Evolutionary conservation across 1,139 yeast species (phyloP).

Genomic region (Yamadazyma friedrichii): DNA sequence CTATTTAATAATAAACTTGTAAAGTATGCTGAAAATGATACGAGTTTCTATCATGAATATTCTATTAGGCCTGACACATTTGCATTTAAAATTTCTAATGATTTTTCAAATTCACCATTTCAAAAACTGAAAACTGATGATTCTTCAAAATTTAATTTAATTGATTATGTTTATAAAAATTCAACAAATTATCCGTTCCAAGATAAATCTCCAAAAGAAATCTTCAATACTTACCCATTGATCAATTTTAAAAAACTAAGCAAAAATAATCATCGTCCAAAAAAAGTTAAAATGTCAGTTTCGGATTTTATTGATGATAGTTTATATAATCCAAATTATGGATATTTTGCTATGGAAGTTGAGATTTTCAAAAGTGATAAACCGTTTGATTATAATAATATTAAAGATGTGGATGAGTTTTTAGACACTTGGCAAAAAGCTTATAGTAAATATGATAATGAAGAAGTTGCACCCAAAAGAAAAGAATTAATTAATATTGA

Average conservation of each 20-base stretch:
- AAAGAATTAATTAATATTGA: constrained; percentile 16
- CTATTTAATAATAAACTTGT: constrained; percentile 13
- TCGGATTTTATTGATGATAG: constrained; percentile 86
- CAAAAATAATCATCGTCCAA: constrained; percentile 52
- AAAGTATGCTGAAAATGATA: constrained; percentile 19
- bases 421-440: constrained; percentile 66
- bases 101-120: constrained; percentile 22
- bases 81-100: constrained; percentile 37
- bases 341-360: constrained; percentile 77
- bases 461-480: constrained; percentile 17
- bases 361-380: constrained; percentile 67
- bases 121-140: constrained; percentile 18
- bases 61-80: constrained; percentile 49
- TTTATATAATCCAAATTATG: constrained; percentile 76
- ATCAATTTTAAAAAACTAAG: constrained; percentile 48
- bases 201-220: constrained; percentile 38
- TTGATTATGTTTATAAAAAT: constrained; percentile 40
- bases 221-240: constrained; percentile 37
- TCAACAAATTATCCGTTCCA: constrained; percentile 48
- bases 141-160: constrained; percentile 24
- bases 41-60: constrained; percentile 41
- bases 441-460: constrained; percentile 54
- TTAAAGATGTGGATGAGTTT: constrained; percentile 68
- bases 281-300: constrained; percentile 63
- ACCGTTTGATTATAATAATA: constrained; percentile 59